Evolutionary conservation across 176 grass and related monocot species (phyloP).

Genomic region (Carex kokanica): DNA sequence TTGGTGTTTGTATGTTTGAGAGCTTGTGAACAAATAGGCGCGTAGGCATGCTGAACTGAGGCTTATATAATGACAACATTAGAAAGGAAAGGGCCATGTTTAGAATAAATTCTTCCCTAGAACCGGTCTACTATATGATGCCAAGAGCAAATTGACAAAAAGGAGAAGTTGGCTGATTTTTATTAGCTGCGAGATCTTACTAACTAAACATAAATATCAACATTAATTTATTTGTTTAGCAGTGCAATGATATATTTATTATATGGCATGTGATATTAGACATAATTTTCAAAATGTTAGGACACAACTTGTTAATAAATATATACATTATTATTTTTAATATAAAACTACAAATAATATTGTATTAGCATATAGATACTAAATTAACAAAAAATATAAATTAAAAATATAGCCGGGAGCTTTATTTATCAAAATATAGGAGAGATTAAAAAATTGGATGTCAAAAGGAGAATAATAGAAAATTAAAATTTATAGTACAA

Average conservation of each 20-base stretch:
- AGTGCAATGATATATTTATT: background rate
- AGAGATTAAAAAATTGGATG: background rate
- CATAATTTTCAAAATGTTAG: background rate
- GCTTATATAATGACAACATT: slow-evolving; percentile 23
- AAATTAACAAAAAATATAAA: background rate
- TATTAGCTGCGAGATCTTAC: background rate
- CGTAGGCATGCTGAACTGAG: background rate
- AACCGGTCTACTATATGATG: background rate
- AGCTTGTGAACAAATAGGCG: slow-evolving; percentile 11
- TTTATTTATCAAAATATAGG: background rate
- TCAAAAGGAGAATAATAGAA: background rate
- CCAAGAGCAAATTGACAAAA: background rate
- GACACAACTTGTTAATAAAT: background rate
- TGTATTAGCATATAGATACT: background rate
- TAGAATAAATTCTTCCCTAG: background rate
- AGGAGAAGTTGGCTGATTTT: background rate
- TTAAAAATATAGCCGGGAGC: background rate
- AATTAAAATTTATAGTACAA: background rate
- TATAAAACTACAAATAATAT: background rate
- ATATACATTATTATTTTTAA: background rate
- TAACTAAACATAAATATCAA: too few relatives aligned
- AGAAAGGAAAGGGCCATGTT: background rate
- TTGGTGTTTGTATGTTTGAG: slow-evolving; percentile 10
- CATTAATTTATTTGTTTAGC: background rate
- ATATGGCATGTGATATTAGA: background rate